These are phyloP conservation scores for Paecilomyces formosus DNA, from an alignment of 2,329 filamentous ascomycete species.

Conservation along the genomic window DNA sequence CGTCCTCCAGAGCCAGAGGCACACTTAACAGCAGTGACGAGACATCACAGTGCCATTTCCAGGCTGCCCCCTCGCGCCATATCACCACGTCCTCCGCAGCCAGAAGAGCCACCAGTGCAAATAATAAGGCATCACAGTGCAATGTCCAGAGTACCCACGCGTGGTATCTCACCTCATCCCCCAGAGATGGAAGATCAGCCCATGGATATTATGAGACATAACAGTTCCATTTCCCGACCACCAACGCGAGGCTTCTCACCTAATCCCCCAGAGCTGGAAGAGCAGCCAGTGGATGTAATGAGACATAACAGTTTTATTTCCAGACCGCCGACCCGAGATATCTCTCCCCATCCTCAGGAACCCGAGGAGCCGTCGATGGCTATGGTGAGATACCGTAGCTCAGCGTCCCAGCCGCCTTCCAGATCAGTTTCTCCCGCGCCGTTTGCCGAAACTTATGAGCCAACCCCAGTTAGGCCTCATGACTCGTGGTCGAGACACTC, in stretches of 20 bases:
- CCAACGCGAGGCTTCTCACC: slow-evolving; percentile 7
- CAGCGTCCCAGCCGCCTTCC: slow-evolving; percentile 10
- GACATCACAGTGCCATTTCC: slow-evolving; percentile 4
- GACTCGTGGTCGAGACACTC: not conserved
- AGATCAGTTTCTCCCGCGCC: slow-evolving; percentile 15
- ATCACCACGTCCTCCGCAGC: not conserved
- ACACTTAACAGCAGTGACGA: not conserved
- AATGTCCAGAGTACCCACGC: slow-evolving; percentile 7
- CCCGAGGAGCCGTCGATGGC: slow-evolving; percentile 10
- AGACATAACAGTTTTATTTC: slow-evolving; percentile 9
- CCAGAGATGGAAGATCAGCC: not conserved
- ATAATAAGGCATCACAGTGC: slow-evolving; percentile 6
- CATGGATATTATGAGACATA: not conserved
- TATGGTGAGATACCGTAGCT: slow-evolving; percentile 4
- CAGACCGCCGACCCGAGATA: slow-evolving; percentile 10
- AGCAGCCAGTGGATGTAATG: slow-evolving; percentile 7
- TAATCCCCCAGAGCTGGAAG: slow-evolving; percentile 1
- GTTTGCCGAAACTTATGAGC: not conserved
- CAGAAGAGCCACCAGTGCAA: slow-evolving; percentile 10
- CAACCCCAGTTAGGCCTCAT: not conserved
- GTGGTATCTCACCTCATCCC: not conserved
- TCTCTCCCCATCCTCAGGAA: slow-evolving; percentile 6
- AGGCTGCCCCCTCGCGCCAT: slow-evolving; percentile 8
- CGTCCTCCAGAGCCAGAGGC: not conserved
- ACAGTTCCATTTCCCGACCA: slow-evolving; percentile 3